A percentile compares a stretch with the other conserved stretches of the same genome.
Conservation (phyloP, 2,329 filamentous ascomycete genomes). For the Sporothrix euskadiensis region DNA sequence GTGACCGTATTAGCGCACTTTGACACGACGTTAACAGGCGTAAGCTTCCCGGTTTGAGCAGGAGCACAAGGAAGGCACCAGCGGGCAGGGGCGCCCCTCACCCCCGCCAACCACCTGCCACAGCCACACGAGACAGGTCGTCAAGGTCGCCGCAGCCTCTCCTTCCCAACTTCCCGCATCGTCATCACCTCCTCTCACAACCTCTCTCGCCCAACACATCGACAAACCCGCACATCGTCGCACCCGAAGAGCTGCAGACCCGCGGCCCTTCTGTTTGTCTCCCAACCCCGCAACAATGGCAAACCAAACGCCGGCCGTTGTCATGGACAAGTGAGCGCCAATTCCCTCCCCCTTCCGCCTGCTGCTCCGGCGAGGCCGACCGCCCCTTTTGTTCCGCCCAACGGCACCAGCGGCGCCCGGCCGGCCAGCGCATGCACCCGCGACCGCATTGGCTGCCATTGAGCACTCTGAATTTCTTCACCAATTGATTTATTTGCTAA, state of each 20-base stretch:
- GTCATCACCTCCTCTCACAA: slow-evolving; percentile 20
- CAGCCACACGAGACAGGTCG: slow-evolving; percentile 24
- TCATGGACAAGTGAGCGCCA: slow-evolving; percentile 98
- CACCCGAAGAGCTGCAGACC: slow-evolving; percentile 24
- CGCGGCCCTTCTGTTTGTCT: slow-evolving; percentile 23
- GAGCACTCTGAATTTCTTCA: background rate
- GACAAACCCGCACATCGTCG: background rate
- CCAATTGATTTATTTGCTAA: slow-evolving; percentile 31
- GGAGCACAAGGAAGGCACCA: slow-evolving; percentile 11
- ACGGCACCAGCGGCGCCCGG: background rate
- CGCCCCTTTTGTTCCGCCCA: background rate
- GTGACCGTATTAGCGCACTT: slow-evolving; percentile 9
- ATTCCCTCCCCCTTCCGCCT: slow-evolving; percentile 32
- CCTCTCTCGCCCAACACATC: background rate
- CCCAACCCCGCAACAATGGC: slow-evolving; percentile 65
- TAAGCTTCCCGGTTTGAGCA: slow-evolving; percentile 17
- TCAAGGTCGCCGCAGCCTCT: slow-evolving; percentile 4
- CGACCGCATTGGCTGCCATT: background rate
- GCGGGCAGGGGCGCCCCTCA: slow-evolving; percentile 13
- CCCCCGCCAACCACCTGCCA: slow-evolving; percentile 28
- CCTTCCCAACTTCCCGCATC: slow-evolving; percentile 21
- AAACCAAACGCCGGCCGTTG: slow-evolving; percentile 99
- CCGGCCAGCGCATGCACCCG: background rate
- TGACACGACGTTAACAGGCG: slow-evolving; percentile 3
- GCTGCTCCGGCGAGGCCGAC: slow-evolving; percentile 30